A percentile compares a stretch with the other conserved stretches of the same genome.
These are phyloP conservation scores for Aspergillus sp. DNA, from an alignment of 2,329 filamentous ascomycete species.

Conservation along the genomic window DNA sequence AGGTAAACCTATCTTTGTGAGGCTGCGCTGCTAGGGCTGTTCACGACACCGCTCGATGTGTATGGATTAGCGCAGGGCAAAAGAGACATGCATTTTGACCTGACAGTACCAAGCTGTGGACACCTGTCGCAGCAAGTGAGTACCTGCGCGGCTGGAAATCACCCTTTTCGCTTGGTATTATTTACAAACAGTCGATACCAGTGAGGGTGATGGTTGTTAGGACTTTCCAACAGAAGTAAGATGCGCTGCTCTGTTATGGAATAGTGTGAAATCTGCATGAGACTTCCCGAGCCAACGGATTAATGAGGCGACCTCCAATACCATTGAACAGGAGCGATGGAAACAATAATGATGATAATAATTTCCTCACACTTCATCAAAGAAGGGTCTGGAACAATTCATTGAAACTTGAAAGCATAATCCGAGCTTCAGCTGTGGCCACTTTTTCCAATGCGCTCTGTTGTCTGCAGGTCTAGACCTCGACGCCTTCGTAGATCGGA, in stretches of 20 bases:
- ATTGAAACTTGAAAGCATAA: background rate
- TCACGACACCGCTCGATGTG: background rate
- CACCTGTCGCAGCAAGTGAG: background rate
- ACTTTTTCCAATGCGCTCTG: background rate
- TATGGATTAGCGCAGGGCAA: background rate
- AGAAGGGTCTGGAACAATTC: background rate
- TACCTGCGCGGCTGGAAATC: background rate
- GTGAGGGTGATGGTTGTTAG: too few relatives aligned
- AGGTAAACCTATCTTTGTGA: background rate
- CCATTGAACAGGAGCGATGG: background rate
- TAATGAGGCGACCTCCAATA: background rate
- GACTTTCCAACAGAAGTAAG: too few relatives aligned
- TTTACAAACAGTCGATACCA: background rate
- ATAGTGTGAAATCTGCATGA: background rate
- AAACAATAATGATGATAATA: background rate
- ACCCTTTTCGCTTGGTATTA: background rate
- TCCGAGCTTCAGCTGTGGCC: background rate
- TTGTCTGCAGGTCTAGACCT: background rate
- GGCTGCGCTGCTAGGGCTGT: background rate
- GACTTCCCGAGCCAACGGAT: background rate
- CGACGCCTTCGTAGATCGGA: background rate
- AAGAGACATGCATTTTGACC: background rate
- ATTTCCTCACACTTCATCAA: background rate
- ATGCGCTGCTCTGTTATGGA: background rate
- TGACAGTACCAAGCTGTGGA: background rate